A percentile compares a stretch with the other conserved stretches of the same genome.
These are phyloP conservation scores for Thalassiosira mediterranea DNA, from an alignment of 352 stramenopile genomes.

Conservation along the genomic window DNA sequence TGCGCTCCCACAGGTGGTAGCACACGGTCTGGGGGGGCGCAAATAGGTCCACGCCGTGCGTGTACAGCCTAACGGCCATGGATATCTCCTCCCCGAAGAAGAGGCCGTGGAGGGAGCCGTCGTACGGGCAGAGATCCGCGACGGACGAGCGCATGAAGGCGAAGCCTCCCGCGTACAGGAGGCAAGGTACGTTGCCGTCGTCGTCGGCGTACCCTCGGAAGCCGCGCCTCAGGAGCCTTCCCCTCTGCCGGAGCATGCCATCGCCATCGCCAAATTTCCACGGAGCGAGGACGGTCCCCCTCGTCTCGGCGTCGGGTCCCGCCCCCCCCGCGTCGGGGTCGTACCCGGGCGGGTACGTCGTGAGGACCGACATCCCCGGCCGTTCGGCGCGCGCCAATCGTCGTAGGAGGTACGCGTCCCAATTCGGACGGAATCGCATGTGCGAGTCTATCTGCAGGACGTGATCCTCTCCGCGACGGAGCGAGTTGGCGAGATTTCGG, in stretches of 20 bases:
- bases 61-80: slow-evolving; percentile 91
- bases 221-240: slow-evolving; percentile 36
- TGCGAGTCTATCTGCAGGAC: slow-evolving; percentile 95
- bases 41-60: slow-evolving; percentile 90
- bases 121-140: slow-evolving; percentile 86
- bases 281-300: slow-evolving; percentile 70
- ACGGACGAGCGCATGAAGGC: slow-evolving; percentile 69
- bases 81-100: slow-evolving; percentile 94
- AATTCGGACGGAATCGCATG: slow-evolving; percentile 88
- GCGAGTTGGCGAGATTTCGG: slow-evolving; percentile 83
- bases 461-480: slow-evolving; percentile 88
- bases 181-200: slow-evolving; percentile 43
- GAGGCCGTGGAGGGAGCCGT: slow-evolving; percentile 86
- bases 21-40: slow-evolving; percentile 82
- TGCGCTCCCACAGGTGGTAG: slow-evolving; percentile 91
- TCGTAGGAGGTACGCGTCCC: slow-evolving; percentile 90
- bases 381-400: slow-evolving; percentile 74
- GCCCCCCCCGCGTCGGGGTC: slow-evolving; percentile 73
- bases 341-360: slow-evolving; percentile 92
- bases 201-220: neutral
- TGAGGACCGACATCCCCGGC: slow-evolving; percentile 86
- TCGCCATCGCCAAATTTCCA: slow-evolving; percentile 70
- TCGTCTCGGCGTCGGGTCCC: slow-evolving; percentile 55
- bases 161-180: slow-evolving; percentile 83
- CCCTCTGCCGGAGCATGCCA: slow-evolving; percentile 79